Percentiles rank a stretch among this genome's conserved stretches.
phyloP scores from a whole-genome alignment of 768 basidiomycete species.

The Lactifluus pinguis region DNA sequence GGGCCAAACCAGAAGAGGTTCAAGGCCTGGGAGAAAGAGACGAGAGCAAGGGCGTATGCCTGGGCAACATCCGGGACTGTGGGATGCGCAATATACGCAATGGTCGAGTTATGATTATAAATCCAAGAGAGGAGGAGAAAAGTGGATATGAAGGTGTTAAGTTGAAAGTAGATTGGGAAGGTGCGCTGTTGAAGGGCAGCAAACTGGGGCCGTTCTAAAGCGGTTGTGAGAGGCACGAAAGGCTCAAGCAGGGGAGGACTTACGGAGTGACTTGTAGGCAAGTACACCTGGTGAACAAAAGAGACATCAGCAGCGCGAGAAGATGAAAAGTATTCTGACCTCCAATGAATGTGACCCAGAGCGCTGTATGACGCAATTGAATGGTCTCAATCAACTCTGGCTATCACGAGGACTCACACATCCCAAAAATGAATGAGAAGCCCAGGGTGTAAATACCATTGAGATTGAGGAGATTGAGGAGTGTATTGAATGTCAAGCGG shows the following conservation, averaged over 20 bases:
- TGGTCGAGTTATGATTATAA: conserved; percentile 46
- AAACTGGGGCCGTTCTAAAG: conserved; percentile 60
- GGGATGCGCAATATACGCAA: conserved; percentile 39
- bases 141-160: conserved; percentile 47
- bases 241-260: conserved; percentile 21
- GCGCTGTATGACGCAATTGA: conserved; percentile 18
- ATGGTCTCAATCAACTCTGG: no score
- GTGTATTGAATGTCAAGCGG: conserved; percentile 12
- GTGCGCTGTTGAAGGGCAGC: conserved; percentile 62
- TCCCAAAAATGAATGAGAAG: conserved; percentile 60
- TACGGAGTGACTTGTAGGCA: conserved; percentile 50
- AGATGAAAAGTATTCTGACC: conserved; percentile 26
- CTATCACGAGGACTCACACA: conserved; percentile 40
- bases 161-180: conserved; percentile 66
- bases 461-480: conserved; percentile 22
- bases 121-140: conserved; percentile 51
- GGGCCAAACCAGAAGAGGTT: conserved; percentile 71
- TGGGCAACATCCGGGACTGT: conserved; percentile 54
- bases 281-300: conserved; percentile 39
- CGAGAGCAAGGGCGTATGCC: conserved; percentile 44
- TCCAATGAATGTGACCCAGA: conserved; percentile 66
- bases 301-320: conserved; percentile 11
- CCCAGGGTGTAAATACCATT: conserved; percentile 41
- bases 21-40: conserved; percentile 40
- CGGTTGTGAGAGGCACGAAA: not conserved